Evolutionary conservation across 768 basidiomycete genomes (phyloP).

Genomic region (Tricholoma hemisulphureum): DNA sequence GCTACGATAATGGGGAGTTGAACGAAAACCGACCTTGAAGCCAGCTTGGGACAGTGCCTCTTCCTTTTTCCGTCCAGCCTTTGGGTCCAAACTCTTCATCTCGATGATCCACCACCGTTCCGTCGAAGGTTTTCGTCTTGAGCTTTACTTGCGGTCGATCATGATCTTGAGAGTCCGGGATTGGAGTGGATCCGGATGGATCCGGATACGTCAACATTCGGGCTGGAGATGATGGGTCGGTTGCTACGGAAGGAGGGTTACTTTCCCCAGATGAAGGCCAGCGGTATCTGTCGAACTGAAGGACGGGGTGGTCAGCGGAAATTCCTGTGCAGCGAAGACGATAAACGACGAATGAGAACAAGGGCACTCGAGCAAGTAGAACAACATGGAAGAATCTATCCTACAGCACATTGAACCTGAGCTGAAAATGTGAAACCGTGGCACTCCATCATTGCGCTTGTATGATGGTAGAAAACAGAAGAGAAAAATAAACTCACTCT

Average conservation of each 20-base stretch:
- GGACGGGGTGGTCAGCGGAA: neutral
- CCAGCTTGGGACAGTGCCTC: slow-evolving; percentile 36
- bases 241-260: slow-evolving; percentile 10
- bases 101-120: slow-evolving; percentile 13
- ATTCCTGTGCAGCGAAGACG: too few relatives aligned
- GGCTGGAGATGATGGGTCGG: slow-evolving; percentile 8
- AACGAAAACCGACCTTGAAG: slow-evolving; percentile 31
- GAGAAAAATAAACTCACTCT: slow-evolving; percentile 52
- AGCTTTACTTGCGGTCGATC: slow-evolving; percentile 24
- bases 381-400: too few relatives aligned
- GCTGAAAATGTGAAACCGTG: too few relatives aligned
- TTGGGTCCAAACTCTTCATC: slow-evolving; percentile 12
- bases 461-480: neutral
- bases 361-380: neutral
- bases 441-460: too few relatives aligned
- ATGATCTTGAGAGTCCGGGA: slow-evolving; percentile 11
- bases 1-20: neutral
- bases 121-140: slow-evolving; percentile 20
- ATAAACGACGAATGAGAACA: neutral
- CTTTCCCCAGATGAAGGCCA: slow-evolving; percentile 35
- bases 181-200: neutral
- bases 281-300: slow-evolving; percentile 51
- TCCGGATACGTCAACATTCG: slow-evolving; percentile 9
- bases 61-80: slow-evolving; percentile 20
- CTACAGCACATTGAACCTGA: too few relatives aligned